phyloP scores from a whole-genome alignment of 345 rosid genomes.

The Lepidium sativum region DNA sequence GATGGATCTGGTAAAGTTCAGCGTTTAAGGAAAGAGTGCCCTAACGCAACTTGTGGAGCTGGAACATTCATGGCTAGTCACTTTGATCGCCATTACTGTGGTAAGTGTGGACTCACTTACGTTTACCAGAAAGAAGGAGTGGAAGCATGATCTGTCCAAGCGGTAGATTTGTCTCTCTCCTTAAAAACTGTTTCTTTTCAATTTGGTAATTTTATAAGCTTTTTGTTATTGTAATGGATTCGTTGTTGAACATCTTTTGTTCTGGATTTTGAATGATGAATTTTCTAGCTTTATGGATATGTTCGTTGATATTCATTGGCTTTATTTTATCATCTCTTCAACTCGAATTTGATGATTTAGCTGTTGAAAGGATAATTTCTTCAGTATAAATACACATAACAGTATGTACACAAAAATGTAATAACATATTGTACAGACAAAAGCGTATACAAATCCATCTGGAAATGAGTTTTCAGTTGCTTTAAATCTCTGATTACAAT shows the following conservation, averaged over 20 bases:
- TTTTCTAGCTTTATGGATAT: not conserved
- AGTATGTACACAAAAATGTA: constrained; percentile 7
- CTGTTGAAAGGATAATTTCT: no score
- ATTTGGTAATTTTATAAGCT: constrained; percentile 4
- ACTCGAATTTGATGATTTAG: not conserved
- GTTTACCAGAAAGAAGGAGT: constrained; percentile 25
- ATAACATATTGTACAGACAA: not conserved
- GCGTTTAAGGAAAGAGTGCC: constrained; percentile 30
- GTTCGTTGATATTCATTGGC: not conserved
- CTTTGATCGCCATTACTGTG: constrained; percentile 31
- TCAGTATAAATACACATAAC: no score
- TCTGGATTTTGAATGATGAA: not conserved
- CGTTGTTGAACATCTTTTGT: constrained; percentile 10
- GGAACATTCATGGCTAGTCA: constrained; percentile 34
- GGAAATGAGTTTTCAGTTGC: not conserved
- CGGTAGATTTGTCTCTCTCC: not conserved
- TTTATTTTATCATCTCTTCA: not conserved
- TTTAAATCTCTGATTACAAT: not conserved
- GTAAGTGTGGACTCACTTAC: constrained; percentile 31
- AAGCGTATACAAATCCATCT: not conserved
- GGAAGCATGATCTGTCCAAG: constrained; percentile 1
- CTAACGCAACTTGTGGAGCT: constrained; percentile 27
- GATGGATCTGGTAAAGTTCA: constrained; percentile 29
- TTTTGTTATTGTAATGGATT: not conserved
- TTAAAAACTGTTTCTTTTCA: not conserved